Conservation (phyloP, 495 filamentous ascomycete genomes). For the Penicillium canescens region DNA sequence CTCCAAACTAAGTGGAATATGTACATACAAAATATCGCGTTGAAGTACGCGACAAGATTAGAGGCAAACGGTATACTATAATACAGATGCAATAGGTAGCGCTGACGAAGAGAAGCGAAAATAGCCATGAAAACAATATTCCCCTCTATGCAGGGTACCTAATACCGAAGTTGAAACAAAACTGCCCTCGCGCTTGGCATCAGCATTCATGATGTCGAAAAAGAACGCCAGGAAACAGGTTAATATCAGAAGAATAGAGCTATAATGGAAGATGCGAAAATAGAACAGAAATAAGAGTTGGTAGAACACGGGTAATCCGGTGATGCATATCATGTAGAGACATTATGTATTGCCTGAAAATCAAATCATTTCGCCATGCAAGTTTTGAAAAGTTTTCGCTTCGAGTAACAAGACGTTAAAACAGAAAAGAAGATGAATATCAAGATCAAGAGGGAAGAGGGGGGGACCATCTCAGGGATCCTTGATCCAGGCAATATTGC, state of each 20-base stretch:
- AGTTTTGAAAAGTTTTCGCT: neutral
- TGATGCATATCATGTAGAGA: neutral
- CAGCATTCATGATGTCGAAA: conserved; percentile 19
- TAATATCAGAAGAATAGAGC: neutral
- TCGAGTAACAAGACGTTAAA: no score
- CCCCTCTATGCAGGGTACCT: neutral
- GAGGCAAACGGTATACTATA: conserved; percentile 1
- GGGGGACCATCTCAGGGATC: conserved; percentile 17
- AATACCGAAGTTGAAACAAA: conserved; percentile 1
- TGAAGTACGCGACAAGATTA: no score
- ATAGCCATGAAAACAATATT: neutral
- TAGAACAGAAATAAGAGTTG: no score
- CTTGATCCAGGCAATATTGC: conserved; percentile 31
- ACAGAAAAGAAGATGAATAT: neutral
- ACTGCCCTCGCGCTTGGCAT: neutral
- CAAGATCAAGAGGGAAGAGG: conserved; percentile 2
- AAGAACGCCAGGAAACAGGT: neutral
- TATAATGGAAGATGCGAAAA: neutral
- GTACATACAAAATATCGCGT: no score
- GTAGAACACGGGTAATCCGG: neutral
- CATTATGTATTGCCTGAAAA: neutral
- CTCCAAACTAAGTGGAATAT: no score
- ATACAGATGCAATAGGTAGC: conserved; percentile 1
- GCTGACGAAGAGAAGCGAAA: neutral
- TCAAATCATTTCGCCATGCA: neutral